Evolutionary conservation across 345 rosid genomes (phyloP).

Genomic region (thale cress (Arabidopsis thaliana)): TAIR10.1 NC_003076.8:17989001-17989500

Average conservation of each 20-base stretch:
- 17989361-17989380: too few species aligned
- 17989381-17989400: too few species aligned
- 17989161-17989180: conserved; percentile 68
- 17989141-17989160: conserved; percentile 62
- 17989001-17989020: not conserved
- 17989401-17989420: too few species aligned
- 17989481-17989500: too few species aligned
- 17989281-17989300: too few species aligned
- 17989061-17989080: conserved; percentile 55
- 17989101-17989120: conserved; percentile 74
- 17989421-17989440: too few species aligned
- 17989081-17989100: conserved; percentile 70
- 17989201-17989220: not conserved
- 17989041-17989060: conserved; percentile 65
- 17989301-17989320: too few species aligned
- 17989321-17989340: too few species aligned
- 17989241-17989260: not conserved
- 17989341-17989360: too few species aligned
- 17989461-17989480: too few species aligned
- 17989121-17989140: conserved; percentile 59
- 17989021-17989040: not conserved
- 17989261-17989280: not conserved
- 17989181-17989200: conserved; percentile 38
- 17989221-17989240: not conserved
- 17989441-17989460: too few species aligned